Evolutionary conservation across 192 early-diverging fungal genomes (phyloP).

Genomic region (Lunasporangiospora selenospora): DNA sequence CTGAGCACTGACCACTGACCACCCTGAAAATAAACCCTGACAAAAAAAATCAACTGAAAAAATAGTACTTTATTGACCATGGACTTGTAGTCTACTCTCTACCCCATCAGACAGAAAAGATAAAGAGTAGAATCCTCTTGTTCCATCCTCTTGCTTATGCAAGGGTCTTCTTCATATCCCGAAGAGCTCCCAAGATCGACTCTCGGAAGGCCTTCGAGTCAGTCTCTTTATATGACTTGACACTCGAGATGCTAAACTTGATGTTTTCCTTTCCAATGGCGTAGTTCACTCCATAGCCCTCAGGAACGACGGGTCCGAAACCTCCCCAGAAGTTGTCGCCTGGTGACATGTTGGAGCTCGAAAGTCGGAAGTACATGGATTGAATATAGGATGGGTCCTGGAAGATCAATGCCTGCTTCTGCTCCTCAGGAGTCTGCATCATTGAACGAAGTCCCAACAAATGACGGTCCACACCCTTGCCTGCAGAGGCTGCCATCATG

Average conservation of each 20-base stretch:
- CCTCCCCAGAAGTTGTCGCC: constrained; percentile 75
- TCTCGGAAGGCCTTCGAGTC: constrained; percentile 66
- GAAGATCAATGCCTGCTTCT: constrained; percentile 73
- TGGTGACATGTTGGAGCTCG: constrained; percentile 82
- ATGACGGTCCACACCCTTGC: constrained; percentile 92
- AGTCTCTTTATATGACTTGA: constrained; percentile 51
- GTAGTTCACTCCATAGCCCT: constrained; percentile 92
- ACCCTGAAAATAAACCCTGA: too few relatives aligned
- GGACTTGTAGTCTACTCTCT: too few relatives aligned
- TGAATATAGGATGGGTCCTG: constrained; percentile 79
- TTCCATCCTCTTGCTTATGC: constrained; percentile 15
- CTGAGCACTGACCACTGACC: too few relatives aligned
- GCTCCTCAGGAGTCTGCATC: constrained; percentile 67
- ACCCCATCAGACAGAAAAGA: neutral
- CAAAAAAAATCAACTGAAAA: neutral
- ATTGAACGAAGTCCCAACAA: constrained; percentile 82
- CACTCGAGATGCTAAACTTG: constrained; percentile 74
- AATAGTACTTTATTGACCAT: neutral
- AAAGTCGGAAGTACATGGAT: constrained; percentile 83
- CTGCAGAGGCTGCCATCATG: constrained; percentile 75
- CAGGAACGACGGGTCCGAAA: constrained; percentile 85
- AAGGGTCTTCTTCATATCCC: constrained; percentile 62
- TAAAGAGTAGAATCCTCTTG: too few relatives aligned
- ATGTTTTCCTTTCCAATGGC: constrained; percentile 67
- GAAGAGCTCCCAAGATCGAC: constrained; percentile 61